These are phyloP conservation scores for Cercospora sp. DNA, from an alignment of 2,329 filamentous ascomycete genomes.

Conservation along the genomic window DNA sequence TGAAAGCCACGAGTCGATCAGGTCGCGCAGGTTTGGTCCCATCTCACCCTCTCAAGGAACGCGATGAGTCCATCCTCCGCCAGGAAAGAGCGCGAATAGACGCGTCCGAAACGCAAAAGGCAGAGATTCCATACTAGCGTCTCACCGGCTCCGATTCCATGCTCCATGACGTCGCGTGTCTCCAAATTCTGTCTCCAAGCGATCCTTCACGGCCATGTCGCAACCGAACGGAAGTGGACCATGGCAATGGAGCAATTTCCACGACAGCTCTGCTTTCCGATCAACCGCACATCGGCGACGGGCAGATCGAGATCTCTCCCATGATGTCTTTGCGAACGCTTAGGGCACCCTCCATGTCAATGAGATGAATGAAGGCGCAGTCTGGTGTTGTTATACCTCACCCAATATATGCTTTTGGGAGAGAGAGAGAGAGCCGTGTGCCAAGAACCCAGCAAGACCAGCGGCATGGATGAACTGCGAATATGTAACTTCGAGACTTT, in stretches of 20 bases:
- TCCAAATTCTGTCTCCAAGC: conserved; percentile 1
- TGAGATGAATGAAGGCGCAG: background rate
- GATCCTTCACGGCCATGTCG: conserved; percentile 4
- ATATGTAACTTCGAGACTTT: too few species aligned
- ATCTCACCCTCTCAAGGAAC: background rate
- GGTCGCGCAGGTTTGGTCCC: background rate
- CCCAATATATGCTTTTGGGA: too few species aligned
- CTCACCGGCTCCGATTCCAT: conserved; percentile 3
- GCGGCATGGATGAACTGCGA: background rate
- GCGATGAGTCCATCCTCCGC: background rate
- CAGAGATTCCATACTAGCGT: background rate
- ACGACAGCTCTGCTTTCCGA: background rate
- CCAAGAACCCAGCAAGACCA: background rate
- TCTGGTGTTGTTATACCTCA: background rate
- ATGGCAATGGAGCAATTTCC: background rate
- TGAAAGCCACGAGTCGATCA: background rate
- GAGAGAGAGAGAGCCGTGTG: too few species aligned
- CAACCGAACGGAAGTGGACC: background rate
- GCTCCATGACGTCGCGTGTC: conserved; percentile 1
- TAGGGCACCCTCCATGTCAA: background rate
- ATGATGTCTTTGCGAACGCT: background rate
- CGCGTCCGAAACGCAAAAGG: background rate
- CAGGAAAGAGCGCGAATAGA: background rate
- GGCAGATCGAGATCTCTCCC: background rate
- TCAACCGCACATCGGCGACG: background rate